Evolutionary conservation across 352 stramenopile species (phyloP).

Genomic region (Globisporangium splendens): DNA sequence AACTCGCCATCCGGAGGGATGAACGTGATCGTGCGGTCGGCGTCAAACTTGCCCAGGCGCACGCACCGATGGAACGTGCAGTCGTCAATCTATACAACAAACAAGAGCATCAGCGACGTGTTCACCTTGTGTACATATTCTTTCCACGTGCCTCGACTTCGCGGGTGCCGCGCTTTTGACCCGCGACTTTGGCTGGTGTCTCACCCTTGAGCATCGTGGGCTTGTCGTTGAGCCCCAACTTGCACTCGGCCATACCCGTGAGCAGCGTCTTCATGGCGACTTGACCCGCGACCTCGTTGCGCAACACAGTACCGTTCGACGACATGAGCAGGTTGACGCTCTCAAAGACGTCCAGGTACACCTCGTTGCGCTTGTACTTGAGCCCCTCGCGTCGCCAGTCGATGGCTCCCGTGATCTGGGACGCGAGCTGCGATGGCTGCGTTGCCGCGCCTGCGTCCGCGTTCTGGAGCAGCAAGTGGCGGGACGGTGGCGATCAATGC

Average conservation of each 20-base stretch:
- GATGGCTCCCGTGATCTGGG: constrained; percentile 87
- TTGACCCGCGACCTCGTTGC: constrained; percentile 95
- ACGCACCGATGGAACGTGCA: constrained; percentile 99
- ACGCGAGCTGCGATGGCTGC: constrained; percentile 81
- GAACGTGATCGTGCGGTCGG: constrained; percentile 96
- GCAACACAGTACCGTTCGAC: constrained; percentile 89
- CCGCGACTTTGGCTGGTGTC: constrained; percentile 44
- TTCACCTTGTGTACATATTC: not conserved
- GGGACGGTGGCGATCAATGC: no score
- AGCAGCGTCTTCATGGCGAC: constrained; percentile 98
- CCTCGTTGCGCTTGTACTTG: constrained; percentile 98
- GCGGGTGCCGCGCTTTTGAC: constrained; percentile 67
- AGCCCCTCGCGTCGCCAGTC: constrained; percentile 94
- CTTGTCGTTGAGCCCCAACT: constrained; percentile 98
- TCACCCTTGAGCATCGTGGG: constrained; percentile 96
- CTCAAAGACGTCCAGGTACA: constrained; percentile 98
- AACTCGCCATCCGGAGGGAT: constrained; percentile 98
- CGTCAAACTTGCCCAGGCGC: constrained; percentile 97
- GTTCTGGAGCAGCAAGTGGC: constrained; percentile 51
- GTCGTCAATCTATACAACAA: constrained; percentile 94
- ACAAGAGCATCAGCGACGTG: not conserved
- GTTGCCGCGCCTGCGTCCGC: constrained; percentile 90
- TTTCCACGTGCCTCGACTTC: constrained; percentile 48
- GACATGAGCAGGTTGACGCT: constrained; percentile 97
- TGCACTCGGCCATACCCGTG: constrained; percentile 98